Evolutionary conservation across 768 basidiomycete species (phyloP), one percentile per base, ranked within the genome.

Genomic region (Dendrothele bispora): DNA sequence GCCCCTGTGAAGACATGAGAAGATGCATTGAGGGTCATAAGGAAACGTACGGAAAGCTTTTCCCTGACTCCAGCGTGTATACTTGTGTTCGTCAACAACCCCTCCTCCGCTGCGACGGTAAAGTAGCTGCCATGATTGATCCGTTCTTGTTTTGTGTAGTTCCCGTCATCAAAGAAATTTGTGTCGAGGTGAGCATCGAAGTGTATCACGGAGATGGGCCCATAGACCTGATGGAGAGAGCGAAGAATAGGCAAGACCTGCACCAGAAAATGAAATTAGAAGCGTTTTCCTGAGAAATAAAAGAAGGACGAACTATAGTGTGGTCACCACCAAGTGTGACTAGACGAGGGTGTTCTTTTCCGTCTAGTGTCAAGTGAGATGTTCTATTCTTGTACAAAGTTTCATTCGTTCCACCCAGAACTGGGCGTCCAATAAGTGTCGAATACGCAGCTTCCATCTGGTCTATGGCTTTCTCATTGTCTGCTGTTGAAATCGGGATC

Each of bases 401-500:
- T 8, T 26, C 7, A 18, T 14, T 29, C n/a, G n/a, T n/a, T 11
- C 46, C 55, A 30, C 61, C 58, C 14, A 38, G 32, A 5, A 77
- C 66, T 0, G 73, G 69, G 7, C 82, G 70, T n/a, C 65, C 63
- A 3, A 87, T 65, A n/a, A 87, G 62, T 1, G 80, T 79, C 8
- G 71, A 64, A 55, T 87, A 88, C 5, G 85, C 86, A 8, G 77
- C 75, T 56, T 84, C 75, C 69, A 88, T 82, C 58, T 86, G 83
- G 50, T 83, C 80, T 22, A 88, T 62, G 4, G 86, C 86, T 17
- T 81, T 67, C 0, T 71, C 70, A 52, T 83, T 80, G 62, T 88
- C 84, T 52, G 77, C 84, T 0, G 81, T 77, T 27, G 63, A 71
- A n/a, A 78, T 57, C 3, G 85, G 84, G 5, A 82, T 71, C 78